Evolutionary conservation across 2,329 filamentous ascomycete species (phyloP).

Genomic region (Diaporthe sp.): DNA sequence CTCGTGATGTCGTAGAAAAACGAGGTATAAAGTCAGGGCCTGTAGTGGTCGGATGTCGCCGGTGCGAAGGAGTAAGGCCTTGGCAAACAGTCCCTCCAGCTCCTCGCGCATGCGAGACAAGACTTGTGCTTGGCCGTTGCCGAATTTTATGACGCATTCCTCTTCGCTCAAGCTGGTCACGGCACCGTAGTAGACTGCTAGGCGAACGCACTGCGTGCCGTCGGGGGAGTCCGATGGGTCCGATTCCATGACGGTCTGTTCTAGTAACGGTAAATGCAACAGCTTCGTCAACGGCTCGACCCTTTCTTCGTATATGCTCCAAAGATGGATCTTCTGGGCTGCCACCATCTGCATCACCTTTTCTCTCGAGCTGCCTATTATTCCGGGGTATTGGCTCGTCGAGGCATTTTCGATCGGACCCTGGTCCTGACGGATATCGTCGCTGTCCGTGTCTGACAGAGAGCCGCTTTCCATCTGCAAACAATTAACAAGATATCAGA

Average conservation of each 20-base stretch:
- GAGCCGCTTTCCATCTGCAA: background rate
- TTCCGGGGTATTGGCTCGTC: background rate
- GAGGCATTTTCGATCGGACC: background rate
- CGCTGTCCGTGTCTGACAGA: background rate
- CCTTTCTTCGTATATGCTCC: background rate
- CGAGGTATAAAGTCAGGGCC: constrained; percentile 11
- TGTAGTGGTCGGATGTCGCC: constrained; percentile 13
- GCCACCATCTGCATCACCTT: background rate
- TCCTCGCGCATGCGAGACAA: background rate
- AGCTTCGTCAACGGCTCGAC: constrained; percentile 11
- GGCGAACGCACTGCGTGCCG: background rate
- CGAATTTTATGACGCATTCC: background rate
- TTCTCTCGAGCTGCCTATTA: background rate
- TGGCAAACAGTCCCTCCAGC: constrained; percentile 1
- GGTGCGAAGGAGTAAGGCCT: background rate
- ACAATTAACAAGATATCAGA: background rate
- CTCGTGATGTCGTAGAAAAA: background rate
- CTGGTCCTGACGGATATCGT: background rate
- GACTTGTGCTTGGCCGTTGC: background rate
- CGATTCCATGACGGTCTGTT: background rate
- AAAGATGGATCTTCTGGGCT: background rate
- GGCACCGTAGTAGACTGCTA: background rate
- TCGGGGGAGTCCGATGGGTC: background rate
- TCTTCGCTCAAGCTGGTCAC: background rate
- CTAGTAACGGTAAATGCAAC: background rate